Evolutionary conservation across 2,329 filamentous ascomycete species (phyloP).

Genomic region (Monilinia fructicola): DNA sequence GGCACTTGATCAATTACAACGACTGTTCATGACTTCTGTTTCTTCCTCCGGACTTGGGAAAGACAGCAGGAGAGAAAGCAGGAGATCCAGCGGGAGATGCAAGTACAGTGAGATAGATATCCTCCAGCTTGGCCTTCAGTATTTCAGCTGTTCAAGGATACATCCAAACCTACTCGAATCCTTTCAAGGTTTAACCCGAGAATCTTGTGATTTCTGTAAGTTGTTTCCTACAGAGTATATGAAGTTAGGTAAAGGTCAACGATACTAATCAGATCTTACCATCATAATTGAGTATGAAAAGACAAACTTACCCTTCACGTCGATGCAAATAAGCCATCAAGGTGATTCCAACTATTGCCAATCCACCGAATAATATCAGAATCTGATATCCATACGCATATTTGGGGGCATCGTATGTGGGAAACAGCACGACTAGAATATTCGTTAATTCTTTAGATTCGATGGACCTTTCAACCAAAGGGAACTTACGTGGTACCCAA

Average conservation of each 20-base stretch:
- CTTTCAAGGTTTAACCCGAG: too few species aligned
- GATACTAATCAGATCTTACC: background rate
- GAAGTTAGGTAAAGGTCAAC: background rate
- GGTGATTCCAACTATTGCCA: slow-evolving; percentile 32
- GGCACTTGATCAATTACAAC: too few species aligned
- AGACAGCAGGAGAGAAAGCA: too few species aligned
- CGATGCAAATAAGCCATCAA: background rate
- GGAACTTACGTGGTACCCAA: slow-evolving; percentile 11
- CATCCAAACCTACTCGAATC: too few species aligned
- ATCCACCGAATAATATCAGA: slow-evolving; percentile 40
- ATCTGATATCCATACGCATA: slow-evolving; percentile 43
- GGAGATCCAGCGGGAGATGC: too few species aligned
- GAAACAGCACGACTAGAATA: slow-evolving; percentile 38
- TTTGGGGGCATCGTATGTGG: slow-evolving; percentile 41
- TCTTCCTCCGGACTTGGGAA: too few species aligned
- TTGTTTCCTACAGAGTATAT: background rate
- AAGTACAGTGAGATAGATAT: background rate
- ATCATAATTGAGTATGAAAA: background rate
- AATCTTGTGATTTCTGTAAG: background rate
- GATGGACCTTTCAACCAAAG: too few species aligned
- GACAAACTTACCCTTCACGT: background rate
- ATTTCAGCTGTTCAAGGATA: background rate
- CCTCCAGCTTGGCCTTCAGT: background rate
- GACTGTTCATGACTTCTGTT: too few species aligned
- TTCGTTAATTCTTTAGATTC: background rate